Evolutionary conservation across 2,329 filamentous ascomycete species (phyloP), one percentile per base, ranked within the genome.

Genomic region (Fusarium graminum): DNA sequence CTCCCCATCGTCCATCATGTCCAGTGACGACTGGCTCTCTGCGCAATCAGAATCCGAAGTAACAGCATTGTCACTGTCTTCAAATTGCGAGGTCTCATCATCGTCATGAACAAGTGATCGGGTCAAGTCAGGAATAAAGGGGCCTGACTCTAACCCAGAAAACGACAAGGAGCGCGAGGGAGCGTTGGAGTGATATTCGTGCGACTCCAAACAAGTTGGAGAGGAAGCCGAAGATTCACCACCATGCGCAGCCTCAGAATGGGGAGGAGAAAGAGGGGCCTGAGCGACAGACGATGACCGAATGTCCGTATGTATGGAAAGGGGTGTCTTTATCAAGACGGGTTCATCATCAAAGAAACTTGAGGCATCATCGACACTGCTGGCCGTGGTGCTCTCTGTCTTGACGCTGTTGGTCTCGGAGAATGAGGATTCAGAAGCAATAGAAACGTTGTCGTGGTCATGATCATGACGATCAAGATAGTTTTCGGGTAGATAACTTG

Each of bases 401-500:
- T 74, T 75, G 51, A 76, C 67, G 67, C 76, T 80, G 53, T 78
- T 76, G 52, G 74, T 71, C 55, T 80, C 79, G 60, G 79, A 77
- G 50, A 74, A 79, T 30, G 77, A 77, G 50, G 81, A 80, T 30
- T 70, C 71, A 32, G 78, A 74, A 52, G 76, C 74, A 56, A 67
- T 68, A 61, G 77, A 76, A 53, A 68, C 60, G 25, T 68, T 54
- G 47, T 67, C 64, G 11, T 67, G 59, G 22, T 74, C 74, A 53
- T 82, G 63, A 11, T 74, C 74, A 53, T 83, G 77, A 75, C 80
- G 83, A 38, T 76, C 70, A 4, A 80, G 73, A 59, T 85, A 83
- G 61, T 82, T 78, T 12, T 81, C 76, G 26, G 86, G 85, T 9
- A 88, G 81, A 65, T 88, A 88, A 45, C 84, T 87, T 19, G 84